Conservation (phyloP, 768 basidiomycete genomes). For the Coprinopsis strossmayeri region DNA sequence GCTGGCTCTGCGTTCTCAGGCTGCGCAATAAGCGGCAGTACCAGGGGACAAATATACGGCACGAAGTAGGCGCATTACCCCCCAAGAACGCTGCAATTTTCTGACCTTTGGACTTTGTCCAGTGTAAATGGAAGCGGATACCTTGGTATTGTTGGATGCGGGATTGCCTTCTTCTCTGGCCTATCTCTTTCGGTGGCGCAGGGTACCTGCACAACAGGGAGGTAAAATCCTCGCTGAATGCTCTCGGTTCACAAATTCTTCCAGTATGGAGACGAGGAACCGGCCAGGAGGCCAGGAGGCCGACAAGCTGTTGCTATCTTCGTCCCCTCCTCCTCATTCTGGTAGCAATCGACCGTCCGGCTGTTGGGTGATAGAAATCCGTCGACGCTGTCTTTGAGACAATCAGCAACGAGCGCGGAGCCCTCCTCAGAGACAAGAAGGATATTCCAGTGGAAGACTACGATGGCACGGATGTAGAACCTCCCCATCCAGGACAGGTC, state of each 20-base stretch:
- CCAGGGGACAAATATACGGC: conserved; percentile 1
- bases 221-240: conserved; percentile 2
- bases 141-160: conserved; percentile 38
- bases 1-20: conserved; percentile 8
- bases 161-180: conserved; percentile 60
- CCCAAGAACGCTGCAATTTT: too few species aligned
- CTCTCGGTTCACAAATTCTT: neutral
- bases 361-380: neutral
- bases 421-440: neutral
- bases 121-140: conserved; percentile 63
- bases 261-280: conserved; percentile 1
- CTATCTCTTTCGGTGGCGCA: conserved; percentile 22
- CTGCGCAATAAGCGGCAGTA: neutral
- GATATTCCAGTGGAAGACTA: conserved; percentile 16
- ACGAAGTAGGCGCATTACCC: neutral
- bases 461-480: conserved; percentile 17
- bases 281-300: conserved; percentile 2
- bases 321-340: neutral
- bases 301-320: neutral
- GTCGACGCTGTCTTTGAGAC: neutral
- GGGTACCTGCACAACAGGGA: neutral
- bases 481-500: conserved; percentile 44
- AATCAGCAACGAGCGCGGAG: neutral
- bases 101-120: too few species aligned
- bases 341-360: neutral